These are phyloP conservation scores for Fusarium secorum DNA, from an alignment of 2,329 filamentous ascomycete species.

Conservation along the genomic window DNA sequence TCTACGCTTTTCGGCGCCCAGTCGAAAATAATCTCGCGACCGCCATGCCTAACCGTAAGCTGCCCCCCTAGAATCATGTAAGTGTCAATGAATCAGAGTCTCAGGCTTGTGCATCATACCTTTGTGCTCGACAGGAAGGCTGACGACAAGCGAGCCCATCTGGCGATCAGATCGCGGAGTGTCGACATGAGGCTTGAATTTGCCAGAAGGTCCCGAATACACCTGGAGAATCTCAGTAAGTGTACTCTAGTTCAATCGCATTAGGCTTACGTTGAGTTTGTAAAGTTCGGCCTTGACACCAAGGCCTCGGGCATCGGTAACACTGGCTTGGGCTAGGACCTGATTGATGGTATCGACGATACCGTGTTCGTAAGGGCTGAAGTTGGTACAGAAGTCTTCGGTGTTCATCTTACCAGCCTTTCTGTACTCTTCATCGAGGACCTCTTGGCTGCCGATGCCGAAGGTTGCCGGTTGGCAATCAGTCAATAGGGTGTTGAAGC, in stretches of 20 bases:
- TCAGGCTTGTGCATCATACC: not conserved
- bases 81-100: not conserved
- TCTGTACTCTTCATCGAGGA: conserved; percentile 61
- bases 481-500: not conserved
- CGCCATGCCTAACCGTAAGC: conserved; percentile 53
- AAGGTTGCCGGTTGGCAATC: conserved; percentile 55
- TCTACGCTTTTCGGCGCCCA: conserved; percentile 44
- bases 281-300: conserved; percentile 62
- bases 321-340: conserved; percentile 48
- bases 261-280: conserved; percentile 59
- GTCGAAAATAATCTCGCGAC: conserved; percentile 49
- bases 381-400: conserved; percentile 55
- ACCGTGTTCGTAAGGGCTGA: conserved; percentile 59
- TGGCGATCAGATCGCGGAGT: conserved; percentile 58
- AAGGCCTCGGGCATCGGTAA: conserved; percentile 10
- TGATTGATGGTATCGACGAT: conserved; percentile 61
- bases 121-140: conserved; percentile 49
- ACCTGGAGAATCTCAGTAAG: conserved; percentile 44
- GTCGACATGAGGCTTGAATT: conserved; percentile 62
- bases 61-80: conserved; percentile 46
- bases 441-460: conserved; percentile 53
- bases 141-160: conserved; percentile 63
- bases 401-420: conserved; percentile 62
- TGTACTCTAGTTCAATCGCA: rapidly evolving
- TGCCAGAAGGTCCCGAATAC: conserved; percentile 59